These are phyloP conservation scores for Echites panduratus DNA, from an alignment of 257 asterid genomes.

Conservation along the genomic window DNA sequence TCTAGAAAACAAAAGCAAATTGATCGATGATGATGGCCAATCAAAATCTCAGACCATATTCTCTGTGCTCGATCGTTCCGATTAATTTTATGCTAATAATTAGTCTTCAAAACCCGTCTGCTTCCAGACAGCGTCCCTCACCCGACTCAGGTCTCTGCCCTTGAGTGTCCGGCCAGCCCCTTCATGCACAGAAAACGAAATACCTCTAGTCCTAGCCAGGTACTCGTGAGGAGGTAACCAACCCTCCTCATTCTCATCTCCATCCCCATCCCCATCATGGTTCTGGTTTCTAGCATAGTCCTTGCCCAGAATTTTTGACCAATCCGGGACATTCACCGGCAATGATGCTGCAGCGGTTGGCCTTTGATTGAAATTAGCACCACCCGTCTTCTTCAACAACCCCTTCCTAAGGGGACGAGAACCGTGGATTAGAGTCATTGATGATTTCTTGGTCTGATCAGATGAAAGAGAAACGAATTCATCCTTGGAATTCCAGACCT, in stretches of 20 bases:
- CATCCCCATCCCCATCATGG: conserved; percentile 21
- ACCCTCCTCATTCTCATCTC: conserved; percentile 26
- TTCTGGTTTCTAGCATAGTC: conserved; percentile 35
- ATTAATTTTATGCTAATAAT: not conserved
- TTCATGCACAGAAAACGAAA: conserved; percentile 81
- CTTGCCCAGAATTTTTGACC: conserved; percentile 60
- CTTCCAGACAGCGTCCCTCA: conserved; percentile 89
- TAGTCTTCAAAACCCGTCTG: conserved; percentile 68
- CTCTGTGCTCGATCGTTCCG: not conserved
- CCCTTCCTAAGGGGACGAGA: conserved; percentile 34
- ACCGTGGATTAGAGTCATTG: conserved; percentile 14
- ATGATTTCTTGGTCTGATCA: conserved; percentile 24
- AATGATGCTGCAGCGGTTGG: conserved; percentile 31
- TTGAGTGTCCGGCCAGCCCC: conserved; percentile 79
- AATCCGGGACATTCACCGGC: conserved; percentile 78
- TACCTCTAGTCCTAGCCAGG: conserved; percentile 61
- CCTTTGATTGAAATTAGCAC: not conserved
- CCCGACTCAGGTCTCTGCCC: conserved; percentile 88
- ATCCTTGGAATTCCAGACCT: conserved; percentile 41
- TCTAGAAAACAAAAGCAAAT: not conserved
- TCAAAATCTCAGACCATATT: conserved; percentile 20
- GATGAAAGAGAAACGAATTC: not conserved
- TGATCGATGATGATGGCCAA: conserved; percentile 7
- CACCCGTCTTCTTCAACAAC: conserved; percentile 18
- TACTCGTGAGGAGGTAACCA: conserved; percentile 85